Conservation (phyloP, 2,329 filamentous ascomycete genomes). For the Aspergillus costaricaensis region DNA sequence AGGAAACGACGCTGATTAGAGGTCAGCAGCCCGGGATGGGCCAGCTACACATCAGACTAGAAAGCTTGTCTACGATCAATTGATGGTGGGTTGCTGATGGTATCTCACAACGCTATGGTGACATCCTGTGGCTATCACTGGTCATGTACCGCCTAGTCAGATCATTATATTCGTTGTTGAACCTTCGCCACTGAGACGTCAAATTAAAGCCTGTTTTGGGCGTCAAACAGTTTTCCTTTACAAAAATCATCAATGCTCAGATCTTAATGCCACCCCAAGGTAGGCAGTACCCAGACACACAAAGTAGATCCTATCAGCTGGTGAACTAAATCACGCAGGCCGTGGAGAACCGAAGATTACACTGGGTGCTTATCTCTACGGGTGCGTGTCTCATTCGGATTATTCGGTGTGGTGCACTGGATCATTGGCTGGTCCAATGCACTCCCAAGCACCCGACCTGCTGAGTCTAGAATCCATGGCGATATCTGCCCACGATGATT, state of each 20-base stretch:
- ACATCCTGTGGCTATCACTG: not conserved
- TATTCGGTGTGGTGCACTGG: not conserved
- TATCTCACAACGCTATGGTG: not conserved
- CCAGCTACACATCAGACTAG: not conserved
- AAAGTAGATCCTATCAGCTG: not conserved
- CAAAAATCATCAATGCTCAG: not conserved
- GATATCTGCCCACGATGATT: too few relatives aligned
- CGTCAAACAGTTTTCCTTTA: too few relatives aligned
- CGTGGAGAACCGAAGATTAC: not conserved
- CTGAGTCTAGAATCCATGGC: not conserved
- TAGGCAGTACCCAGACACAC: not conserved
- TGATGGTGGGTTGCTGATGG: not conserved
- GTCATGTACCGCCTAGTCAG: not conserved
- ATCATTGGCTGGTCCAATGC: not conserved
- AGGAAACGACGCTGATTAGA: not conserved
- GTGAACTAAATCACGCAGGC: not conserved
- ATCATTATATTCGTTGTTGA: not conserved
- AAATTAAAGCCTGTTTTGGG: too few relatives aligned
- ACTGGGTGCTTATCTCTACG: not conserved
- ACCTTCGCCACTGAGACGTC: not conserved
- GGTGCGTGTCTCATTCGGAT: not conserved
- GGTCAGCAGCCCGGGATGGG: not conserved
- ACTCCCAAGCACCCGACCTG: too few relatives aligned
- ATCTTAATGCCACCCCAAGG: not conserved
- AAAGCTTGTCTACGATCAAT: not conserved